These are phyloP conservation scores for Boletus sp. DNA, from an alignment of 1,284 basidiomycete species.

Conservation along the genomic window DNA sequence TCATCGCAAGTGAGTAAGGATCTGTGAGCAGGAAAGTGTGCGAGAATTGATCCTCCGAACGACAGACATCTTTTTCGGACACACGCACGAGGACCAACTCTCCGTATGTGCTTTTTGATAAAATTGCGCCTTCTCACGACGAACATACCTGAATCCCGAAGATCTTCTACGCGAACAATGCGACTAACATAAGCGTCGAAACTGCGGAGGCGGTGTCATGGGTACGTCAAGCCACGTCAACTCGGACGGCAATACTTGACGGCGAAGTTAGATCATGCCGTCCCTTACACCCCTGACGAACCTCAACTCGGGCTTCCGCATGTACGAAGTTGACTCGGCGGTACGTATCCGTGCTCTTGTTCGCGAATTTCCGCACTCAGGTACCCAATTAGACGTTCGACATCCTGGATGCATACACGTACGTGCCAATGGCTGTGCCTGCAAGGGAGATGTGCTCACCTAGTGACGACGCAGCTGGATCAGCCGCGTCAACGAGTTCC, in stretches of 20 bases:
- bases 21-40: background rate
- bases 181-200: constrained; percentile 46
- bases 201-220: constrained; percentile 57
- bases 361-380: constrained; percentile 5
- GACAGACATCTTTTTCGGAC: constrained; percentile 72
- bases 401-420: constrained; percentile 43
- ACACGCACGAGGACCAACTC: constrained; percentile 78
- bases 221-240: constrained; percentile 33
- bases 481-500: constrained; percentile 38
- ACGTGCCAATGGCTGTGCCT: background rate
- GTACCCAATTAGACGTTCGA: constrained; percentile 36
- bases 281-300: constrained; percentile 71
- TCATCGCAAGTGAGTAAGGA: constrained; percentile 61
- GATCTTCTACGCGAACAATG: constrained; percentile 47
- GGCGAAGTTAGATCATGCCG: constrained; percentile 51
- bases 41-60: constrained; percentile 4
- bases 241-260: background rate
- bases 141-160: background rate
- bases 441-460: background rate
- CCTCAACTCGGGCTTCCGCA: constrained; percentile 74
- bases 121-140: background rate
- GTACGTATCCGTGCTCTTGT: constrained; percentile 36
- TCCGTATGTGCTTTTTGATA: constrained; percentile 39
- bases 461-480: constrained; percentile 32
- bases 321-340: constrained; percentile 75